Evolutionary conservation across 2,329 filamentous ascomycete genomes (phyloP).

Genomic region (Ceratocystis lukuohia): DNA sequence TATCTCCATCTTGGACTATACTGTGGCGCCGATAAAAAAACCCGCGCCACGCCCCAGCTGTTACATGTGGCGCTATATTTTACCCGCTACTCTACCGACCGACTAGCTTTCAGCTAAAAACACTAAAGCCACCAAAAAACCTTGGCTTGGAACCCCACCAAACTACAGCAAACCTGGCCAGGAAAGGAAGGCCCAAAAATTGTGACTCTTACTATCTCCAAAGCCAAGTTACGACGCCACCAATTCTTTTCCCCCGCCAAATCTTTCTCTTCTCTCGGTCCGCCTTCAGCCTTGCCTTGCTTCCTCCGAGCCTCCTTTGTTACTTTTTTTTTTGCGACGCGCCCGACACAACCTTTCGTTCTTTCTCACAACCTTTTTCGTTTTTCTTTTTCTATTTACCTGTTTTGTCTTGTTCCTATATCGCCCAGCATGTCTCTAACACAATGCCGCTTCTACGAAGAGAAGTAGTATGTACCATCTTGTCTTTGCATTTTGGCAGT

Average conservation of each 20-base stretch:
- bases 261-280: not conserved
- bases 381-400: conserved; percentile 1
- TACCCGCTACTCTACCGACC: not conserved
- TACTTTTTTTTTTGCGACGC: conserved; percentile 4
- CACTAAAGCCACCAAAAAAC: conserved; percentile 8
- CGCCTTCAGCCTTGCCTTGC: conserved; percentile 15
- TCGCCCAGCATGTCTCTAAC: conserved; percentile 72
- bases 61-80: not conserved
- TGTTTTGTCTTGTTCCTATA: conserved; percentile 27
- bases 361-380: not conserved
- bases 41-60: not conserved
- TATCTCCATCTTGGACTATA: not conserved
- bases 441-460: conserved; percentile 94
- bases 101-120: not conserved
- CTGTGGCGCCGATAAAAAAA: not conserved
- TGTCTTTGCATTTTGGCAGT: not conserved
- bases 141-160: conserved; percentile 4
- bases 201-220: conserved; percentile 18
- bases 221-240: conserved; percentile 7
- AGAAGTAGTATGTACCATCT: conserved; percentile 50
- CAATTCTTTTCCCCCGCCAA: conserved; percentile 15
- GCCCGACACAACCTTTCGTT: conserved; percentile 8
- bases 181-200: conserved; percentile 14
- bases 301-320: conserved; percentile 1
- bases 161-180: not conserved